Conservation (phyloP, 2,329 filamentous ascomycete species). For the Mycosphaerelloides madeirae region DNA sequence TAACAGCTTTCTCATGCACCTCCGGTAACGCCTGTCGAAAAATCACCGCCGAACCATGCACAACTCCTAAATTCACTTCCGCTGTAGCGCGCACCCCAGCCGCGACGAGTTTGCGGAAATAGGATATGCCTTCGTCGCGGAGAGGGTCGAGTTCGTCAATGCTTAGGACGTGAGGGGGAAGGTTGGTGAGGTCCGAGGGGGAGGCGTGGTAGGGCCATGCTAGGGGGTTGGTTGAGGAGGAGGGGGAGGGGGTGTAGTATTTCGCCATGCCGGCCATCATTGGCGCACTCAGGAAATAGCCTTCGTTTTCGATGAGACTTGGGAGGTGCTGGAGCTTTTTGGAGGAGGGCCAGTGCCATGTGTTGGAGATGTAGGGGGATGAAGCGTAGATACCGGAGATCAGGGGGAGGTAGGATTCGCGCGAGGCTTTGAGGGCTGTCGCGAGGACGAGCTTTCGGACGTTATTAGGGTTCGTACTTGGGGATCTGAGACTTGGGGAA, state of each 20-base stretch:
- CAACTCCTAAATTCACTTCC: slow-evolving; percentile 25
- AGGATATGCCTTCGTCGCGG: slow-evolving; percentile 28
- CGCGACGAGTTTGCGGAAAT: slow-evolving; percentile 19
- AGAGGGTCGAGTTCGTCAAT: slow-evolving; percentile 31
- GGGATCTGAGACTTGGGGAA: too few species aligned
- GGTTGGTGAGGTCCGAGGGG: slow-evolving; percentile 24
- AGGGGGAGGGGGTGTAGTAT: slow-evolving; percentile 12
- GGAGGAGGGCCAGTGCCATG: slow-evolving; percentile 11
- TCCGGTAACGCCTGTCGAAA: slow-evolving; percentile 27
- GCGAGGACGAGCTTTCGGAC: slow-evolving; percentile 27
- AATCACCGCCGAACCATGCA: slow-evolving; percentile 22
- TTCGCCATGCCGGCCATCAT: slow-evolving; percentile 11
- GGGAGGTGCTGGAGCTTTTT: slow-evolving; percentile 15
- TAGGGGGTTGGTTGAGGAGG: slow-evolving; percentile 20
- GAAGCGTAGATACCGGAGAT: slow-evolving; percentile 25
- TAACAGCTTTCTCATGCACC: slow-evolving; percentile 17
- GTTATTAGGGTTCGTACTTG: too few species aligned
- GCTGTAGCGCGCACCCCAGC: slow-evolving; percentile 27
- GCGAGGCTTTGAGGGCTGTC: slow-evolving; percentile 25
- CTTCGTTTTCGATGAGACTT: slow-evolving; percentile 26
- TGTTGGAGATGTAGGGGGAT: slow-evolving; percentile 16
- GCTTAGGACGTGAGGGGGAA: slow-evolving; percentile 25
- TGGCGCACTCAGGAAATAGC: slow-evolving; percentile 22
- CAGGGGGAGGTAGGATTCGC: slow-evolving; percentile 24
- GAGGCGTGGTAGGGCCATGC: slow-evolving; percentile 31